Evolutionary conservation across 2,329 filamentous ascomycete species (phyloP), one percentile per base, ranked within the genome.

Genomic region (Monosporascus sp.): DNA sequence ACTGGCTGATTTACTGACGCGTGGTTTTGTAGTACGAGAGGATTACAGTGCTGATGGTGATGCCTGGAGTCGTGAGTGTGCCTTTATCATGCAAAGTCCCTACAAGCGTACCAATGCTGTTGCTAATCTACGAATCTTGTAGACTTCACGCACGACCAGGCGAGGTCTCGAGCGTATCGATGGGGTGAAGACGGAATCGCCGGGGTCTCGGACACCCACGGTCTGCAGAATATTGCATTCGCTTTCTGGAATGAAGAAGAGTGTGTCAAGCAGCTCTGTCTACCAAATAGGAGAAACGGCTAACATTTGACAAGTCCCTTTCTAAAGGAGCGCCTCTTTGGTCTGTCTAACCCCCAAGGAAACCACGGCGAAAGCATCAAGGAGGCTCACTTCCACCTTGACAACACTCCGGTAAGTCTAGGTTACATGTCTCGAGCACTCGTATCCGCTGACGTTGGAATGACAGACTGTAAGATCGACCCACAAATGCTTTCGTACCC

Each of bases 181-280:
- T 97, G 93, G 93, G 93, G 93, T 57, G 93, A 97, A 69, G 93
- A 97, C 69, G 93, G 93, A 58, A 97, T 97, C 72, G 91, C 93
- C 53, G 93, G 93, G 68, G 91, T 97, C 27, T 96, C 74, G 58
- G 92, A 97, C 70, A 91, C 89, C 17, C 93, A 97, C 68, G 91
- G 91, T 56, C 75, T 88, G 52, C 89, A 96, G 72, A 96, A 97
- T 71, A 88, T 97, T 70, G 90, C 89, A 3, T 97, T 97, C 77
- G 85, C 91, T 50, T 97, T 97, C 71, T 97, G 93, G 93, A 97
- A 97, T 69, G 92, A 91, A 71, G 85, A 97, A 76, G 93, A 97
- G 91, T 96, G 54, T 27, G 72, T 65, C n/a, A 27, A 26, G 22
- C 19, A 37, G 49, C 38, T 45, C 17, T 37, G 48, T 49, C 51